Percentiles rank a stretch among this genome's conserved stretches.
Conservation (phyloP, 192 early-diverging fungal species). For the Bifiguratus adelaidae region DNA sequence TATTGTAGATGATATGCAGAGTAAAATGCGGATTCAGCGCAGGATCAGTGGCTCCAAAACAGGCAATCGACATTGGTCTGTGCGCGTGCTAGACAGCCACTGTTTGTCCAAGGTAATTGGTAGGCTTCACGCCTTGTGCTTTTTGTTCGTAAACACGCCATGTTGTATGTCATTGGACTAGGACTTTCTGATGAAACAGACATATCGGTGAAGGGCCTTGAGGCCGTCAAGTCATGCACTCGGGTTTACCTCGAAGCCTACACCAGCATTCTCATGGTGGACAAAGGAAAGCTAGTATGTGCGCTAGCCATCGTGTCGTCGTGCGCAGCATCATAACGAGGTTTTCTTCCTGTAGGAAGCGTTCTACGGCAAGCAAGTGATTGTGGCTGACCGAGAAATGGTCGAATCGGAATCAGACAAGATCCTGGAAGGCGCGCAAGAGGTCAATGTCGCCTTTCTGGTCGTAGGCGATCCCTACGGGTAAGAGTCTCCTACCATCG, state of each 20-base stretch:
- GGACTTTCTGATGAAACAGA: slow-evolving; percentile 94
- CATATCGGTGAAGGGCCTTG: slow-evolving; percentile 94
- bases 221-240: slow-evolving; percentile 78
- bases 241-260: slow-evolving; percentile 93
- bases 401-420: slow-evolving; percentile 87
- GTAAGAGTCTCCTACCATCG: slow-evolving; percentile 21
- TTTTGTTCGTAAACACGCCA: too few relatives aligned
- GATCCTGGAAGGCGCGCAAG: slow-evolving; percentile 83
- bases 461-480: slow-evolving; percentile 97
- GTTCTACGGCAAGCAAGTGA: slow-evolving; percentile 78
- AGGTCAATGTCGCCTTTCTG: slow-evolving; percentile 84
- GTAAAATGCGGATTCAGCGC: too few relatives aligned
- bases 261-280: slow-evolving; percentile 87
- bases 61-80: too few relatives aligned
- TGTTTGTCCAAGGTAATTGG: too few relatives aligned
- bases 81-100: too few relatives aligned
- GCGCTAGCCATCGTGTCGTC: background rate
- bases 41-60: too few relatives aligned
- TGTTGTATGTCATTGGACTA: slow-evolving; percentile 86
- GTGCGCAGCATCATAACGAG: background rate
- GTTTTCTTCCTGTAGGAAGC: slow-evolving; percentile 46
- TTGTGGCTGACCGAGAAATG: slow-evolving; percentile 94
- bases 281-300: slow-evolving; percentile 62
- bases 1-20: too few relatives aligned
- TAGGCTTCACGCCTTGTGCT: too few relatives aligned